Evolutionary conservation across 2,329 filamentous ascomycete species (phyloP), one percentile per base, ranked within the genome.

Genomic region (Verticillium longisporum): DNA sequence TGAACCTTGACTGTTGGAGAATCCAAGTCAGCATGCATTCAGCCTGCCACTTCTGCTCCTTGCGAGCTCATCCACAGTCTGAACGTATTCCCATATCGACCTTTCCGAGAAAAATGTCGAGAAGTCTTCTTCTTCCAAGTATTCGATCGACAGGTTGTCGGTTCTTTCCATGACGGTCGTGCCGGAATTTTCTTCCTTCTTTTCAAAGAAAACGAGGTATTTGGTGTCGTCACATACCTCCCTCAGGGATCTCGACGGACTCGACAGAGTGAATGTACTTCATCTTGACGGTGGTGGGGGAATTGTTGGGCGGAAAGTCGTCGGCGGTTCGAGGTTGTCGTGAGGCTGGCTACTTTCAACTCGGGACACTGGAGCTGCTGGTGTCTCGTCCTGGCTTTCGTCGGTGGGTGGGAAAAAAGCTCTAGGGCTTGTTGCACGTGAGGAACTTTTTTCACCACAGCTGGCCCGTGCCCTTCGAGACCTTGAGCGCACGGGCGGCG

Each of bases 251-350:
- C 76, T 88, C 87, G 83, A 99, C 86, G 83, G 87, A 85, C 88
- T 99, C 94, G 84, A 94, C 86, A 77, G 92, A 96, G 88, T 97
- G 92, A 85, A 99, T 97, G 91, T 97, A 98, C 87, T 91, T 96
- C 95, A 98, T 98, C 83, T 91, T 97, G 90, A 83, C 82, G 80
- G 78, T 78, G 73, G 75, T 77, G 77, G 75, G 73, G 74, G 74
- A 73, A 74, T 75, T 74, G 76, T 78, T 50, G 45, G 45, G 45
- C 45, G 76, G 62, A 34, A 55, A 14, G 54, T 55, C 54, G 54
- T 26, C 54, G 53, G 26, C 26, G 56, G 26, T 64, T 67, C 65
- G 64, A 63, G 56, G 64, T 60, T 58, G 61, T 61, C 60, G 62
- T 60, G 61, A 61, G 63, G 60, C 45, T 50, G 45, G 45, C 45